These are phyloP conservation scores for Elongisporangium senticosum DNA, from an alignment of 352 stramenopile species.

Conservation along the genomic window DNA sequence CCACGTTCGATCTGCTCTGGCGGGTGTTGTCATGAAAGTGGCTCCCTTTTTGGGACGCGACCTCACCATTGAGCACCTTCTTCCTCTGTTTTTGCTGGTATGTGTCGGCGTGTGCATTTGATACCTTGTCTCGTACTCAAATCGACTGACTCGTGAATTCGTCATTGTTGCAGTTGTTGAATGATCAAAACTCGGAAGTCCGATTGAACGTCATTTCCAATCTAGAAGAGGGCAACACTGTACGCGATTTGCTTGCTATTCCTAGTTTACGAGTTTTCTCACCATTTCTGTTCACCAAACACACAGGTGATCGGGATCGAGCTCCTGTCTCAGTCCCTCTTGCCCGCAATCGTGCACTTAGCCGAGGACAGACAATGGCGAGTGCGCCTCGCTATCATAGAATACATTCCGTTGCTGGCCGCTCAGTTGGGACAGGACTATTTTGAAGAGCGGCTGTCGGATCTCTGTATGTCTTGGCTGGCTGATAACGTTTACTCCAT, in stretches of 20 bases:
- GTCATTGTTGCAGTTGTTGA: slow-evolving; percentile 68
- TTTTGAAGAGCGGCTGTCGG: slow-evolving; percentile 94
- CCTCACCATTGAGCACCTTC: slow-evolving; percentile 91
- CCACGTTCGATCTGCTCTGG: slow-evolving; percentile 94
- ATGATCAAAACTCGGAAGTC: slow-evolving; percentile 97
- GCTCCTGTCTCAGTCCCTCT: slow-evolving; percentile 93
- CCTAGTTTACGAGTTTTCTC: too few relatives aligned
- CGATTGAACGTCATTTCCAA: slow-evolving; percentile 99
- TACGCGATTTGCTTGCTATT: too few relatives aligned
- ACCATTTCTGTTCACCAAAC: not conserved
- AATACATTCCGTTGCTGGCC: slow-evolving; percentile 96
- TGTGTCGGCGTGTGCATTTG: slow-evolving; percentile 2
- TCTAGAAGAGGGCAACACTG: slow-evolving; percentile 92
- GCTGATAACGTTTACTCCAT: slow-evolving; percentile 97
- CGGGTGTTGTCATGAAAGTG: slow-evolving; percentile 94
- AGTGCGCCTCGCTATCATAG: slow-evolving; percentile 97
- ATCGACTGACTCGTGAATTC: slow-evolving; percentile 4
- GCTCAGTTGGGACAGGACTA: slow-evolving; percentile 94
- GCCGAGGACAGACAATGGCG: slow-evolving; percentile 98
- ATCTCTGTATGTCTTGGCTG: slow-evolving; percentile 96
- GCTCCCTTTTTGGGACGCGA: slow-evolving; percentile 91
- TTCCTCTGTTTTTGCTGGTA: slow-evolving; percentile 93
- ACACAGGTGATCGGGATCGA: slow-evolving; percentile 95
- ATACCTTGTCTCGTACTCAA: too few relatives aligned
- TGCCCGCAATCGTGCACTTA: slow-evolving; percentile 97